phyloP scores from a whole-genome alignment of 768 basidiomycete species.

The Rhizopogon rudus region DNA sequence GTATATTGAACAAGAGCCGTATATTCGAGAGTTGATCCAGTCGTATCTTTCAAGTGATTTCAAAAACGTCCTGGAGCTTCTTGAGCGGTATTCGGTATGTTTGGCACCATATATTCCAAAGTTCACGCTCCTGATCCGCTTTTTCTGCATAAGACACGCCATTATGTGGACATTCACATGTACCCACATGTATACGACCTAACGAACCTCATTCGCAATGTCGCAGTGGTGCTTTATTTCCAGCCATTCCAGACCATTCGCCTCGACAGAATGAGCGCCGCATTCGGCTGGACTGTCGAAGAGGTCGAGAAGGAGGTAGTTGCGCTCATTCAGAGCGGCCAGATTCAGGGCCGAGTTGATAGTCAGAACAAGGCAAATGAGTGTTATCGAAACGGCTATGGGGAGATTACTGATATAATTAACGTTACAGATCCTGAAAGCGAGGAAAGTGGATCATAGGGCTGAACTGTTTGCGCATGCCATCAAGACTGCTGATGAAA shows the following conservation, averaged over 20 bases:
- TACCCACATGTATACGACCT: slow-evolving; percentile 61
- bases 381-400: neutral
- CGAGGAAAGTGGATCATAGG: slow-evolving; percentile 75
- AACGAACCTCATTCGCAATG: slow-evolving; percentile 64
- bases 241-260: slow-evolving; percentile 84
- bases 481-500: slow-evolving; percentile 66
- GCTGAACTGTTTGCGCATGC: slow-evolving; percentile 73
- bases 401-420: neutral
- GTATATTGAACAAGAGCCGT: slow-evolving; percentile 84
- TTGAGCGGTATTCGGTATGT: slow-evolving; percentile 67
- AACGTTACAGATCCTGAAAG: slow-evolving; percentile 60
- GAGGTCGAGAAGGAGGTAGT: slow-evolving; percentile 75
- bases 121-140: neutral
- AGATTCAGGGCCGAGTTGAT: slow-evolving; percentile 81
- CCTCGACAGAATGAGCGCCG: slow-evolving; percentile 76
- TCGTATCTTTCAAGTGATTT: slow-evolving; percentile 87
- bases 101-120: neutral
- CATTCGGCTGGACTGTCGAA: slow-evolving; percentile 78
- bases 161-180: slow-evolving; percentile 76
- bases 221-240: slow-evolving; percentile 84
- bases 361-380: slow-evolving; percentile 75
- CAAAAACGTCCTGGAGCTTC: slow-evolving; percentile 71
- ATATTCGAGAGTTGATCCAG: slow-evolving; percentile 80
- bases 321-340: slow-evolving; percentile 67
- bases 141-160: slow-evolving; percentile 53